phyloP scores from a whole-genome alignment of 352 stramenopile genomes.

The Phytophthora meadii region DNA sequence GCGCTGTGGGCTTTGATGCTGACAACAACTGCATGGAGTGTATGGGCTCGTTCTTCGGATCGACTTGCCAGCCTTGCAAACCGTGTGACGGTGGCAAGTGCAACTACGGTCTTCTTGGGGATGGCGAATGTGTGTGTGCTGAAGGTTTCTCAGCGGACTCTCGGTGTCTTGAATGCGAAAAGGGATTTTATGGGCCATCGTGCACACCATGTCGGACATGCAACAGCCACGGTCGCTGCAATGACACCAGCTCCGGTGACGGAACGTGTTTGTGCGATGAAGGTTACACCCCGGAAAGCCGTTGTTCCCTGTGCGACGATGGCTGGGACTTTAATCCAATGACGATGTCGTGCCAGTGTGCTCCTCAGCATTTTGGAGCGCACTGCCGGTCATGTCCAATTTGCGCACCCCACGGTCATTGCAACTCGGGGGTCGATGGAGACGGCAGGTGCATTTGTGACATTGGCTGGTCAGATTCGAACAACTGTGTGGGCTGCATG shows the following conservation, averaged over 20 bases:
- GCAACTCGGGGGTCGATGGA: slow-evolving; percentile 82
- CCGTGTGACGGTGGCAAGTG: slow-evolving; percentile 83
- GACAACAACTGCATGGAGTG: slow-evolving; percentile 83
- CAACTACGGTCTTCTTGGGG: slow-evolving; percentile 78
- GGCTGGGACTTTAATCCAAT: slow-evolving; percentile 90
- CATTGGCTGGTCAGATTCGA: slow-evolving; percentile 86
- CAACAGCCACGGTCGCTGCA: slow-evolving; percentile 85
- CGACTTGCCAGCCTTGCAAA: slow-evolving; percentile 74
- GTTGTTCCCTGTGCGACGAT: slow-evolving; percentile 82
- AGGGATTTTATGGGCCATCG: slow-evolving; percentile 75
- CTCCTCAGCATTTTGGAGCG: slow-evolving; percentile 78
- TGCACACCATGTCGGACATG: slow-evolving; percentile 84
- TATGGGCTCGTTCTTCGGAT: slow-evolving; percentile 83
- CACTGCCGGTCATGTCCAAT: slow-evolving; percentile 88
- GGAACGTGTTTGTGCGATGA: slow-evolving; percentile 86
- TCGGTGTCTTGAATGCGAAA: slow-evolving; percentile 78
- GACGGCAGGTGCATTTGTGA: slow-evolving; percentile 88
- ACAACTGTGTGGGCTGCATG: slow-evolving; percentile 91
- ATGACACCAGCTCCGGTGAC: slow-evolving; percentile 71
- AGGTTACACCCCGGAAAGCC: slow-evolving; percentile 77
- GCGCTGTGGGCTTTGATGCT: slow-evolving; percentile 81
- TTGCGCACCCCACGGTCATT: slow-evolving; percentile 84
- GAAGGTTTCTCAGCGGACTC: slow-evolving; percentile 80
- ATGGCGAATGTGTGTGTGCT: slow-evolving; percentile 82
- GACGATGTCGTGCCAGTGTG: slow-evolving; percentile 88